Evolutionary conservation across 371 early-diverging fungal genomes (phyloP).

Genomic region (Nematocida sp.): DNA sequence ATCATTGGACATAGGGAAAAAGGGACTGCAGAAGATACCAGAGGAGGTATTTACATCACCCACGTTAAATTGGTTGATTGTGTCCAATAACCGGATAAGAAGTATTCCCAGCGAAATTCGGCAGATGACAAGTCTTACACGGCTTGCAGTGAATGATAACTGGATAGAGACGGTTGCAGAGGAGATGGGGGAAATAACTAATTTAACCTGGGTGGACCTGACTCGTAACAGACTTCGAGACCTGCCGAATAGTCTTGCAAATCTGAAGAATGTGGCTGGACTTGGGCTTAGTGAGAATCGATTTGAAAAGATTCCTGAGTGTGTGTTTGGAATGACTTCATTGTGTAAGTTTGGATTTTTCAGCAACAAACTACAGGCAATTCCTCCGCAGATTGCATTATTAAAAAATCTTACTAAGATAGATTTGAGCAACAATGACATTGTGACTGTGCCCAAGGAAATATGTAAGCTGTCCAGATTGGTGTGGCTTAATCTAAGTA

Average conservation of each 20-base stretch:
- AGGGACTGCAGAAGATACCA: constrained; percentile 48
- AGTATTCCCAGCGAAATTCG: constrained; percentile 62
- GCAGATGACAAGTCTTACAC: constrained; percentile 61
- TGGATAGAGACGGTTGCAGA: constrained; percentile 62
- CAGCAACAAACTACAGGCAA: constrained; percentile 71
- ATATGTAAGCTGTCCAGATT: constrained; percentile 72
- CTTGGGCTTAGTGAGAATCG: constrained; percentile 72
- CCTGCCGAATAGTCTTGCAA: constrained; percentile 70
- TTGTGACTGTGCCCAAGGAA: constrained; percentile 71
- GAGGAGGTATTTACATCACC: constrained; percentile 53
- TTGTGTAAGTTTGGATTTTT: constrained; percentile 74
- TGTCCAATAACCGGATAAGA: constrained; percentile 68
- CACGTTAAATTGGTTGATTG: constrained; percentile 69
- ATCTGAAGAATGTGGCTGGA: constrained; percentile 71
- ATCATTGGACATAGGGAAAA: constrained; percentile 55
- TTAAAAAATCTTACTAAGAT: constrained; percentile 71
- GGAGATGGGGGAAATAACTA: constrained; percentile 59
- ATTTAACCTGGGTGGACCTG: constrained; percentile 70
- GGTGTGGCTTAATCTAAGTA: constrained; percentile 76
- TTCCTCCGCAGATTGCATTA: constrained; percentile 68
- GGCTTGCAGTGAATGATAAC: constrained; percentile 71
- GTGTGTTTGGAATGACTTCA: constrained; percentile 70
- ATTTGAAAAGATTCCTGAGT: constrained; percentile 69
- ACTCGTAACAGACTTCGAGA: constrained; percentile 68
- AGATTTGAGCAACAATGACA: constrained; percentile 73